Evolutionary conservation across 306 rosid species (phyloP), one percentile per base, ranked within the genome.

Genomic region (Medicago truncatula): DNA sequence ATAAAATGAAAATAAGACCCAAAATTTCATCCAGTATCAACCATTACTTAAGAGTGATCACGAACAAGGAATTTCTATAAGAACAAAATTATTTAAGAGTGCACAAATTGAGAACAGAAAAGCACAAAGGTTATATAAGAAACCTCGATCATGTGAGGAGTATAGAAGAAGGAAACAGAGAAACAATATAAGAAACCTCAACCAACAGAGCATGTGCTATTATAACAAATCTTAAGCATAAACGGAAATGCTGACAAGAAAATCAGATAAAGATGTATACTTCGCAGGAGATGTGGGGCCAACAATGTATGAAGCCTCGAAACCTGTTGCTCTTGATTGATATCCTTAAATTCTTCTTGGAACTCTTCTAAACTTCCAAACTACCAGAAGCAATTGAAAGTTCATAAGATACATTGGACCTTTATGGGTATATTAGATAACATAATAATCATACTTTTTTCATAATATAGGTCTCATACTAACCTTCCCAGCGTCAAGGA

Each of bases 401-500:
- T 40, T 56, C 66, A 47, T 82, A 59, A 79, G 76, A 80, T 21
- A 71, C 61, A 41, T 18, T 20, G 15, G 11, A 59, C 25, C 15
- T 57, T 70, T 80, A 86, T 69, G 63, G 52, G 46, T 52, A 61
- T 67, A 61, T 71, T 81, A 12, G 46, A 31, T 44, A 68, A 47
- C 76, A 38, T 77, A 75, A 64, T 11, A 80, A 36, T 25, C 40
- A 52, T 67, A 46, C 16, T 57, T 78, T 78, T 50, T 49, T 81
- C 20, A 53, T 28, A 78, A 18, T 31, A 70, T 65, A 75, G 23
- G 49, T 59, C 41, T 15, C 75, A 75, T 9, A 86, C 97, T 81
- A 81, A 95, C 98, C 98, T 95, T 95, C 74, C 97, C 97, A 54
- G 96, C 93, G 63, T 92, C 99, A 78, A 95, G 99, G 85, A 95